Evolutionary conservation across 371 early-diverging fungal genomes (phyloP).

Genomic region (Mucor sp.): DNA sequence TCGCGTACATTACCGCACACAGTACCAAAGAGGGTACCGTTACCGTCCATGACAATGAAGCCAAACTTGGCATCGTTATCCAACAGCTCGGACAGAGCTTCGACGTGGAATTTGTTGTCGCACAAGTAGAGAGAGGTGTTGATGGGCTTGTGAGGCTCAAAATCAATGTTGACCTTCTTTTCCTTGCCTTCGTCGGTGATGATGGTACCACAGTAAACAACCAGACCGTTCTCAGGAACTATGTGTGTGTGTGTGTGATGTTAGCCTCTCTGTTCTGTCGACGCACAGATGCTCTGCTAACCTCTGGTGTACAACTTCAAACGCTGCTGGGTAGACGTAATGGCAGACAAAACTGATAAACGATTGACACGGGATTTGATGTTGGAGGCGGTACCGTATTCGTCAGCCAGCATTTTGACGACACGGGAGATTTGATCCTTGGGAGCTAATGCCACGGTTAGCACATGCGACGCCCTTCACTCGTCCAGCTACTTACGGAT

Average conservation of each 20-base stretch:
- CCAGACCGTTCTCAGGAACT: slow-evolving; percentile 94
- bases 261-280: neutral
- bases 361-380: slow-evolving; percentile 99
- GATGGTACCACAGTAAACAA: slow-evolving; percentile 97
- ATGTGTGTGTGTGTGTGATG: neutral
- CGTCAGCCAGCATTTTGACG: slow-evolving; percentile 97
- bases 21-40: slow-evolving; percentile 97
- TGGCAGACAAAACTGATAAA: slow-evolving; percentile 97
- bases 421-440: slow-evolving; percentile 94
- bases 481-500: slow-evolving; percentile 65
- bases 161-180: slow-evolving; percentile 98
- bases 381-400: slow-evolving; percentile 99
- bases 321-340: slow-evolving; percentile 98
- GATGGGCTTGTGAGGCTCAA: slow-evolving; percentile 99
- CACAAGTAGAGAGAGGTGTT: slow-evolving; percentile 99
- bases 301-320: slow-evolving; percentile 93
- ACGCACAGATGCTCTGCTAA: slow-evolving; percentile 18
- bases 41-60: slow-evolving; percentile 99
- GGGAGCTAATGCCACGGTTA: slow-evolving; percentile 60
- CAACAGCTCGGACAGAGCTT: slow-evolving; percentile 90
- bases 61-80: slow-evolving; percentile 98
- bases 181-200: slow-evolving; percentile 99
- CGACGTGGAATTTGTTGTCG: slow-evolving; percentile 99
- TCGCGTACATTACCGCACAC: slow-evolving; percentile 97
- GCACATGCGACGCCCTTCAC: neutral